These are phyloP conservation scores for Mortierella sp. DNA, from an alignment of 371 early-diverging fungal species.

Conservation along the genomic window DNA sequence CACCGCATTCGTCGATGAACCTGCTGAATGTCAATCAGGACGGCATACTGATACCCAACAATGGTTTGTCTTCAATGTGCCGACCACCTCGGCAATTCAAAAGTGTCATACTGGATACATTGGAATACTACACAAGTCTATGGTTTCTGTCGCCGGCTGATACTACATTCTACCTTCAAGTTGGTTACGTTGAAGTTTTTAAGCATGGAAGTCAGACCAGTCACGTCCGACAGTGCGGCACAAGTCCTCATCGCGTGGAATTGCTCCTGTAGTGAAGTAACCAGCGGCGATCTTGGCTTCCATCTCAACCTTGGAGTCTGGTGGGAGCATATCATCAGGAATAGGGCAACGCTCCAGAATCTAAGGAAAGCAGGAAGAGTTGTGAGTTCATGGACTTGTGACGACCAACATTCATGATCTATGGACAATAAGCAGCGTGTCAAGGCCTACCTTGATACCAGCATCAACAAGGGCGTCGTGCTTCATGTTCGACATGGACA, in stretches of 20 bases:
- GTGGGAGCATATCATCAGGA: slow-evolving; percentile 91
- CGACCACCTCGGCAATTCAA: no score
- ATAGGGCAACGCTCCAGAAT: slow-evolving; percentile 92
- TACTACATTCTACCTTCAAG: not conserved
- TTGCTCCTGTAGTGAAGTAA: slow-evolving; percentile 83
- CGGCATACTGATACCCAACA: no score
- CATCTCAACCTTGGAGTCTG: slow-evolving; percentile 94
- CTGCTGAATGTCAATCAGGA: no score
- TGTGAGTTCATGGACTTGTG: not conserved
- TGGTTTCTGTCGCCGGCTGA: not conserved
- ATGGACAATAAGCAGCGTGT: no score
- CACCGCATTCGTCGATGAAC: no score
- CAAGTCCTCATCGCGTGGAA: slow-evolving; percentile 69
- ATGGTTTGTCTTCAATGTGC: no score
- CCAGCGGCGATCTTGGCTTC: slow-evolving; percentile 97
- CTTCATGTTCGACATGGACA: slow-evolving; percentile 95
- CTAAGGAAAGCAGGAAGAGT: slow-evolving; percentile 59
- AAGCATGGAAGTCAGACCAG: slow-evolving; percentile 78
- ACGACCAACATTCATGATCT: not conserved
- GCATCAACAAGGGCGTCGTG: slow-evolving; percentile 93
- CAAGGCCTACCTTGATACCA: slow-evolving; percentile 82
- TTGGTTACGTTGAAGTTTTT: not conserved
- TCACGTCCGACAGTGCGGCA: slow-evolving; percentile 80
- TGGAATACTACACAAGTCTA: no score
- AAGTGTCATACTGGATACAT: no score